Evolutionary conservation across 1,284 basidiomycete species (phyloP).

Genomic region (Malassezia nana): DNA sequence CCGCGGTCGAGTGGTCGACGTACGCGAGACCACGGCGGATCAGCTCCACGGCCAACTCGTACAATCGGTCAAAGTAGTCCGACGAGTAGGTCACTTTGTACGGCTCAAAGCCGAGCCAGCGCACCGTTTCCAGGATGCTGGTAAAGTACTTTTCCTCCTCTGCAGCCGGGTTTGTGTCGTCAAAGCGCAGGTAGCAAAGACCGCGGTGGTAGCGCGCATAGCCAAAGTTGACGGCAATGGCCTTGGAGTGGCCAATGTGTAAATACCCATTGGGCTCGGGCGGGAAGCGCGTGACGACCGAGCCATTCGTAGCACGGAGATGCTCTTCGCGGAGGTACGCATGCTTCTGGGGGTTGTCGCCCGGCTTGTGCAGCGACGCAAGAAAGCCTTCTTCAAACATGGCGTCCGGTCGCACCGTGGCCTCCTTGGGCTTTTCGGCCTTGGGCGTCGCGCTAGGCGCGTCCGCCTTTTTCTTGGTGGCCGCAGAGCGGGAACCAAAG

Average conservation of each 20-base stretch:
- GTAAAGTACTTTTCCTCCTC: constrained; percentile 94
- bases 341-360: constrained; percentile 81
- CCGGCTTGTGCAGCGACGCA: constrained; percentile 81
- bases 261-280: constrained; percentile 96
- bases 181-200: constrained; percentile 84
- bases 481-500: constrained; percentile 58
- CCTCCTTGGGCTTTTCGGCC: constrained; percentile 10
- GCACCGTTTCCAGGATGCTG: constrained; percentile 84
- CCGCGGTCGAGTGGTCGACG: constrained; percentile 87
- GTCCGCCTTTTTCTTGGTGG: constrained; percentile 55
- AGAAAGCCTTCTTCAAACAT: constrained; percentile 95
- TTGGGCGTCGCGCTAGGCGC: constrained; percentile 13
- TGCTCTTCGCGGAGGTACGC: constrained; percentile 71
- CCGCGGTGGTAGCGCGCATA: constrained; percentile 86
- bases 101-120: constrained; percentile 96
- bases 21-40: constrained; percentile 86
- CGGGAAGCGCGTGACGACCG: constrained; percentile 91
- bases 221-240: constrained; percentile 96
- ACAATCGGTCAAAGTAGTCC: constrained; percentile 85
- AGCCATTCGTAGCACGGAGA: constrained; percentile 67
- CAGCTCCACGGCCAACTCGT: constrained; percentile 80
- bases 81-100: constrained; percentile 99
- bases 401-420: constrained; percentile 51
- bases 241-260: constrained; percentile 92
- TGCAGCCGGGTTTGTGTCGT: constrained; percentile 97